Conservation (phyloP, 768 basidiomycete species). For the Neoboletus subvelutipes region DNA sequence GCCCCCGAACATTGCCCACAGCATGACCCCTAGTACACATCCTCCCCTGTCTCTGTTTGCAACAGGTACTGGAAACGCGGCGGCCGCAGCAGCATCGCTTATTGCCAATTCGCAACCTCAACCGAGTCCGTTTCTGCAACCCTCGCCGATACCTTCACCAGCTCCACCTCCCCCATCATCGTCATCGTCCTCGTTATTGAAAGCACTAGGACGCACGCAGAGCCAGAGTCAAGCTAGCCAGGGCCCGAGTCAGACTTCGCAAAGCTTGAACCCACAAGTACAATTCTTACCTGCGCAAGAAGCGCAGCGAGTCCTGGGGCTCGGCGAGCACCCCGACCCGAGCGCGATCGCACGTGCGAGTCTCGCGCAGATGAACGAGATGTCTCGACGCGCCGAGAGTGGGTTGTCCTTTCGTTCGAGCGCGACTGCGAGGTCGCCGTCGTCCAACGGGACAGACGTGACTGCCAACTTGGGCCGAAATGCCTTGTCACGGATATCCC, state of each 20-base stretch:
- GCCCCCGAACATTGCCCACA: slow-evolving; percentile 18
- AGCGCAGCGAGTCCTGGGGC: slow-evolving; percentile 50
- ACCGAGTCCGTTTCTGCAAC: slow-evolving; percentile 31
- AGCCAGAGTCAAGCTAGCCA: slow-evolving; percentile 11
- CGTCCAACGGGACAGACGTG: slow-evolving; percentile 18
- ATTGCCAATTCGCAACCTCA: slow-evolving; percentile 26
- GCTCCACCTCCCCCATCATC: slow-evolving; percentile 14
- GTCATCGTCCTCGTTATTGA: slow-evolving; percentile 26
- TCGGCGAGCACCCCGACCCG: slow-evolving; percentile 44
- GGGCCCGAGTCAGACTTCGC: not conserved
- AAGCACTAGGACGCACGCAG: slow-evolving; percentile 23
- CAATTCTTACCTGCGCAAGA: slow-evolving; percentile 58
- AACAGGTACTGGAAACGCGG: slow-evolving; percentile 15
- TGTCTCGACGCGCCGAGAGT: slow-evolving; percentile 60
- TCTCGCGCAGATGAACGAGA: slow-evolving; percentile 77
- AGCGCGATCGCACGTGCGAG: slow-evolving; percentile 61
- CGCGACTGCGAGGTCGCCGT: slow-evolving; percentile 15
- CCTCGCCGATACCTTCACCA: slow-evolving; percentile 16
- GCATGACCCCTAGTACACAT: slow-evolving; percentile 34
- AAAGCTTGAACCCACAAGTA: slow-evolving; percentile 13
- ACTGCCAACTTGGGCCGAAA: slow-evolving; percentile 36
- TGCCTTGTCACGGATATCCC: slow-evolving; percentile 49
- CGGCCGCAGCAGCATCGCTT: slow-evolving; percentile 15
- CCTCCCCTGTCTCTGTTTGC: slow-evolving; percentile 30
- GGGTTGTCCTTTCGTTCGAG: slow-evolving; percentile 28